Conservation (phyloP, 805 yeast genomes). For the Teunomyces gatunensis region DNA sequence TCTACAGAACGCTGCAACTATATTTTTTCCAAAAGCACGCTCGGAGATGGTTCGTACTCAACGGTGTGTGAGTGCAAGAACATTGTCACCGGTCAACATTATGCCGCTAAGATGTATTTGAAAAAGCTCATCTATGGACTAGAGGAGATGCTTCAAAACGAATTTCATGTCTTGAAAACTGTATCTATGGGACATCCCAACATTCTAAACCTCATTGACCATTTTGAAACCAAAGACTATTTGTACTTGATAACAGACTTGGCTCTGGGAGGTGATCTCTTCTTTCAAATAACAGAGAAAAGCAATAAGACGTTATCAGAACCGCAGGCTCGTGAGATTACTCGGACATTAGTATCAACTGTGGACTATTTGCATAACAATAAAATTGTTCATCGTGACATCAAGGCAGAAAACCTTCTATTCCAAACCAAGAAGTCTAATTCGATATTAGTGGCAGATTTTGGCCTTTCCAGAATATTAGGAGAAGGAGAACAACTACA, state of each 20-base stretch:
- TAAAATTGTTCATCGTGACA: conserved; percentile 65
- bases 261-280: conserved; percentile 68
- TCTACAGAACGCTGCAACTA: conserved; percentile 32
- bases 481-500: conserved; percentile 26
- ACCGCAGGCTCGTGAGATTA: conserved; percentile 47
- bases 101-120: conserved; percentile 52
- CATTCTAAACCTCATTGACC: conserved; percentile 61
- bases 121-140: conserved; percentile 52
- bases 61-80: conserved; percentile 50
- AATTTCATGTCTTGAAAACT: conserved; percentile 53
- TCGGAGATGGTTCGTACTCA: conserved; percentile 47
- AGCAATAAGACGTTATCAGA: conserved; percentile 43
- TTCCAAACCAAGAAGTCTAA: conserved; percentile 38
- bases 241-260: conserved; percentile 61
- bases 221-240: conserved; percentile 62
- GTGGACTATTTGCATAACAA: conserved; percentile 56
- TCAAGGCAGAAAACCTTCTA: conserved; percentile 70
- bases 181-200: conserved; percentile 51
- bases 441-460: conserved; percentile 51
- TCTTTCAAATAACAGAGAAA: conserved; percentile 49
- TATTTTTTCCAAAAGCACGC: conserved; percentile 22
- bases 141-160: conserved; percentile 55
- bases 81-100: conserved; percentile 37
- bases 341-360: conserved; percentile 51
- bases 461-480: conserved; percentile 59